Conservation (phyloP, 306 rosid species). For the Quillaja saponaria region DNA sequence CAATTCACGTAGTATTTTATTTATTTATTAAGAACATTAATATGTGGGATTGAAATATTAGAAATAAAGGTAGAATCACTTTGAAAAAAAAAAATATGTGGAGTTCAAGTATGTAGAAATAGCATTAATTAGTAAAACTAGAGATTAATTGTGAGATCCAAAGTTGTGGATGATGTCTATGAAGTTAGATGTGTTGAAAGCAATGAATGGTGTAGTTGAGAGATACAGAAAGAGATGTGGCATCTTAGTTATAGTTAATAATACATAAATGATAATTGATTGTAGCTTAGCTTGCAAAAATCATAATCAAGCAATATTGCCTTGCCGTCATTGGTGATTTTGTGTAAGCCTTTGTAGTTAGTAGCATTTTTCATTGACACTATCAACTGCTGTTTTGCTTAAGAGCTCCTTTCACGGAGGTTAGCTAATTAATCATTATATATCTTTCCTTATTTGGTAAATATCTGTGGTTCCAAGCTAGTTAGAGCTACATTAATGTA, state of each 20-base stretch:
- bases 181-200: constrained; percentile 53
- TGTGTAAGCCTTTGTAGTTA: constrained; percentile 51
- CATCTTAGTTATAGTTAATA: constrained; percentile 50
- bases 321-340: constrained; percentile 37
- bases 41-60: no score
- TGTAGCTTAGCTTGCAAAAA: constrained; percentile 79
- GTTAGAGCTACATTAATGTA: no score
- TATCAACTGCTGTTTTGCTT: constrained; percentile 63
- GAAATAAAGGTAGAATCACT: no score
- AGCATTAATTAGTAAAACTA: no score
- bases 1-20: no score
- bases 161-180: background rate
- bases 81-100: no score
- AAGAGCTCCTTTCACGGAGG: constrained; percentile 46
- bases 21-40: no score
- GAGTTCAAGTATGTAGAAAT: no score
- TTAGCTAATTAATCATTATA: constrained; percentile 62
- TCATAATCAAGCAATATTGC: constrained; percentile 43
- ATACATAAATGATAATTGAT: constrained; percentile 25
- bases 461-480: no score
- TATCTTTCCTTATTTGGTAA: constrained; percentile 26
- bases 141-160: no score
- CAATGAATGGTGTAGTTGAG: constrained; percentile 47
- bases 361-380: constrained; percentile 33
- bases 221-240: constrained; percentile 62